Conservation (phyloP, 2,329 filamentous ascomycete genomes). For the Colletotrichum graminicola region DNA sequence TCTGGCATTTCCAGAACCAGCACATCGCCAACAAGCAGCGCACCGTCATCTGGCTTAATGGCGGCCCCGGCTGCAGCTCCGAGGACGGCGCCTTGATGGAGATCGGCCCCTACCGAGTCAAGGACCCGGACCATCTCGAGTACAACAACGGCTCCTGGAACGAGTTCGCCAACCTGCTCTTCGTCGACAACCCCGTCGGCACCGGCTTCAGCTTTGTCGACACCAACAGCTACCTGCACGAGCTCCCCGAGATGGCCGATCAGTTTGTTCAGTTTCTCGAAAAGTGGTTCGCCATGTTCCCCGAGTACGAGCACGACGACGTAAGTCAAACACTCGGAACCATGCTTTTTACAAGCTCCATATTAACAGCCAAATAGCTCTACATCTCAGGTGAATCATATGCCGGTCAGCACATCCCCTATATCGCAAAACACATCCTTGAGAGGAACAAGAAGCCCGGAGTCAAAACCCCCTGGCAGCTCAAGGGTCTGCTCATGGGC, state of each 20-base stretch:
- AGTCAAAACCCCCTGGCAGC: conserved; percentile 73
- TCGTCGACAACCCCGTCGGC: conserved; percentile 96
- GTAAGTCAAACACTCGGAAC: conserved; percentile 67
- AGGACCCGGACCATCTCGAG: conserved; percentile 76
- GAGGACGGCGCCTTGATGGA: conserved; percentile 98
- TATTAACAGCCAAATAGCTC: conserved; percentile 66
- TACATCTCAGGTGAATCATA: conserved; percentile 98
- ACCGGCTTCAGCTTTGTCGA: conserved; percentile 97
- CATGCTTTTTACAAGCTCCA: neutral
- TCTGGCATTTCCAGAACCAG: conserved; percentile 97
- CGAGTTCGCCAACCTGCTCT: conserved; percentile 96
- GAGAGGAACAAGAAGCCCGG: conserved; percentile 80
- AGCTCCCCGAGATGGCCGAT: conserved; percentile 88
- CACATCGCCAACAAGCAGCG: conserved; percentile 93
- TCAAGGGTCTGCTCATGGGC: conserved; percentile 90
- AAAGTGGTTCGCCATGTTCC: conserved; percentile 91
- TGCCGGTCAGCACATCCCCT: conserved; percentile 96
- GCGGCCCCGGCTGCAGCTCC: conserved; percentile 95
- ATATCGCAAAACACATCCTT: conserved; percentile 92
- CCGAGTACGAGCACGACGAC: conserved; percentile 91
- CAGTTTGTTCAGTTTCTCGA: conserved; percentile 92
- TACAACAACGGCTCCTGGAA: conserved; percentile 98
- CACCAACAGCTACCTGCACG: conserved; percentile 86
- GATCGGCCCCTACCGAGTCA: conserved; percentile 90
- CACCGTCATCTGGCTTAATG: conserved; percentile 97